A percentile compares a stretch with the other conserved stretches of the same genome.
These are phyloP conservation scores for Rhizophagus clarus DNA, from an alignment of 192 early-diverging fungal species.

Conservation along the genomic window DNA sequence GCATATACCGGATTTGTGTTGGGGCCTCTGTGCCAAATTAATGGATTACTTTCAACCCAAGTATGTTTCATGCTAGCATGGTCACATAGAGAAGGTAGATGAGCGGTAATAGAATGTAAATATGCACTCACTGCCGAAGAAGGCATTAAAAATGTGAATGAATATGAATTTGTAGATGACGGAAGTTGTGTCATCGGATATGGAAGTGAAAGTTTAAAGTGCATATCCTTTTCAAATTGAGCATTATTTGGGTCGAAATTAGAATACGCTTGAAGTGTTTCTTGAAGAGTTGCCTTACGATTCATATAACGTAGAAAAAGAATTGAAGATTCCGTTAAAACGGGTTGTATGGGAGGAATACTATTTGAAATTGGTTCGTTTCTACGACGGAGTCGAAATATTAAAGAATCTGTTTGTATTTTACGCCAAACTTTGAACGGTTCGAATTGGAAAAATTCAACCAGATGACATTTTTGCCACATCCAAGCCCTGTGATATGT, in stretches of 20 bases:
- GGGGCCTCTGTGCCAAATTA: slow-evolving; percentile 60
- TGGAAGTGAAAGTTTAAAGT: slow-evolving; percentile 35
- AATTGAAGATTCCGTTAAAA: slow-evolving; percentile 18
- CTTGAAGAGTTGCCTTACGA: slow-evolving; percentile 40
- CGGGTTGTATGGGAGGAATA: neutral
- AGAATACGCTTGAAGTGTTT: slow-evolving; percentile 45
- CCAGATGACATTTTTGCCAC: slow-evolving; percentile 51
- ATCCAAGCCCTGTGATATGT: slow-evolving; percentile 49
- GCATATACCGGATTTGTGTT: slow-evolving; percentile 64
- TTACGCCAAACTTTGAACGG: slow-evolving; percentile 64
- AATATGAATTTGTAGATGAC: slow-evolving; percentile 34
- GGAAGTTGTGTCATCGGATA: neutral
- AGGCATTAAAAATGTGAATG: slow-evolving; percentile 53
- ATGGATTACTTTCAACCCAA: slow-evolving; percentile 39
- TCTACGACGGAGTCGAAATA: slow-evolving; percentile 54
- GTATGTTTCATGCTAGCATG: slow-evolving; percentile 40
- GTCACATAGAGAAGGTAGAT: slow-evolving; percentile 51
- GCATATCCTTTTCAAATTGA: slow-evolving; percentile 30
- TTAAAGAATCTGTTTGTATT: slow-evolving; percentile 61
- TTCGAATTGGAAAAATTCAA: slow-evolving; percentile 59
- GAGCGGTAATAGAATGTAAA: slow-evolving; percentile 37
- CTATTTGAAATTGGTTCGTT: slow-evolving; percentile 5
- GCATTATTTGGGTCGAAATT: slow-evolving; percentile 24
- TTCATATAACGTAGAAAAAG: slow-evolving; percentile 51
- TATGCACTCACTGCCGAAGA: slow-evolving; percentile 43